Evolutionary conservation across 768 basidiomycete genomes (phyloP).

Genomic region (Tricholoma hemisulphureum): DNA sequence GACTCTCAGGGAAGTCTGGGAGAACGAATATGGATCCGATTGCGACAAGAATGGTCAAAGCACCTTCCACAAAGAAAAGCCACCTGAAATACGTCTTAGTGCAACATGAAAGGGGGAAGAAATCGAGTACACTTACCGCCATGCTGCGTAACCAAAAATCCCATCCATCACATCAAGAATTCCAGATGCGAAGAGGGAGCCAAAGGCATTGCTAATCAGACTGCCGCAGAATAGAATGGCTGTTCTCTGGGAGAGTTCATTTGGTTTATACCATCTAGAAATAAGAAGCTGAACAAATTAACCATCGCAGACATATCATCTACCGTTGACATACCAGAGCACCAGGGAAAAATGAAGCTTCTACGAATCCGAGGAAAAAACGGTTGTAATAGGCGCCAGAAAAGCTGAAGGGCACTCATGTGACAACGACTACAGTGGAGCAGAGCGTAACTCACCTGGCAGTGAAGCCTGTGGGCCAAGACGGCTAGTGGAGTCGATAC

Average conservation of each 20-base stretch:
- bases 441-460: slow-evolving; percentile 32
- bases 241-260: slow-evolving; percentile 72
- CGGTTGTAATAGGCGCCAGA: slow-evolving; percentile 66
- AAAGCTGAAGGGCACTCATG: slow-evolving; percentile 44
- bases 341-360: slow-evolving; percentile 74
- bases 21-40: slow-evolving; percentile 63
- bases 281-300: slow-evolving; percentile 46
- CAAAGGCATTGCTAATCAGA: slow-evolving; percentile 84
- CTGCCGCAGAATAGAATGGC: slow-evolving; percentile 74
- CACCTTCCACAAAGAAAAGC: slow-evolving; percentile 76
- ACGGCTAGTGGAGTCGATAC: slow-evolving; percentile 2
- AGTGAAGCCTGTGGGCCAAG: slow-evolving; percentile 32
- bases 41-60: slow-evolving; percentile 55
- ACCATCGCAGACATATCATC: not conserved
- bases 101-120: not conserved
- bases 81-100: slow-evolving; percentile 43
- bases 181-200: slow-evolving; percentile 76
- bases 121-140: slow-evolving; percentile 50
- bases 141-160: slow-evolving; percentile 69
- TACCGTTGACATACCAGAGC: slow-evolving; percentile 30
- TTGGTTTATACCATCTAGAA: slow-evolving; percentile 77
- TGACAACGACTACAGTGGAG: not conserved
- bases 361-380: slow-evolving; percentile 74
- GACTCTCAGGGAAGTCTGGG: slow-evolving; percentile 72
- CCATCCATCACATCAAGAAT: slow-evolving; percentile 78